These are phyloP conservation scores for Antarctomyces pellizariae DNA, from an alignment of 495 filamentous ascomycete genomes.

Conservation along the genomic window DNA sequence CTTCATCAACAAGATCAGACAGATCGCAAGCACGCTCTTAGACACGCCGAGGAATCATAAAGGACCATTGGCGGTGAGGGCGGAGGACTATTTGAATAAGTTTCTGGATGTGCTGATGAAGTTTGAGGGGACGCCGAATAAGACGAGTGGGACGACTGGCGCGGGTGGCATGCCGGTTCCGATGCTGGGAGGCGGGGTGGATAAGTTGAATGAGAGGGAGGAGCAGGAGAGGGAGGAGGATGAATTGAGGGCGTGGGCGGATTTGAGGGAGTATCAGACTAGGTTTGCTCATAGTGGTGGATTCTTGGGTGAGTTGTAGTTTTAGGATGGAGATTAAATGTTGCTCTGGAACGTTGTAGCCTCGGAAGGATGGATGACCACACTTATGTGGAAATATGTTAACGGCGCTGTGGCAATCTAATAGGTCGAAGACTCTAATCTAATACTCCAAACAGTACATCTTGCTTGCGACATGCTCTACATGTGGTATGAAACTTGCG, in stretches of 20 bases:
- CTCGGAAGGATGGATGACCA: no score
- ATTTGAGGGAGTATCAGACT: constrained; percentile 46
- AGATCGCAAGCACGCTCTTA: constrained; percentile 53
- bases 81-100: constrained; percentile 37
- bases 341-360: no score
- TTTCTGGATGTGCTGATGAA: constrained; percentile 51
- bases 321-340: no score
- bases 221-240: constrained; percentile 41
- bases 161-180: constrained; percentile 1
- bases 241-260: constrained; percentile 48
- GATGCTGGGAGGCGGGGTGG: constrained; percentile 7
- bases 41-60: constrained; percentile 32
- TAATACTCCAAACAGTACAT: no score
- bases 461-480: no score
- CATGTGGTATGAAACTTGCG: no score
- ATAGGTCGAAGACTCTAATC: no score
- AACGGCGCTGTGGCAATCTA: no score
- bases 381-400: no score
- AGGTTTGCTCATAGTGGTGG: constrained; percentile 45
- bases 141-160: constrained; percentile 1
- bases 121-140: constrained; percentile 26
- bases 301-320: no score
- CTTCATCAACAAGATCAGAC: constrained; percentile 47
- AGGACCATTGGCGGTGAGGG: constrained; percentile 27
- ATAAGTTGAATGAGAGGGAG: constrained; percentile 31